Evolutionary conservation across 225 moss, liverwort and hornwort genomes (phyloP).

Genomic region (Climacium dendroides): DNA sequence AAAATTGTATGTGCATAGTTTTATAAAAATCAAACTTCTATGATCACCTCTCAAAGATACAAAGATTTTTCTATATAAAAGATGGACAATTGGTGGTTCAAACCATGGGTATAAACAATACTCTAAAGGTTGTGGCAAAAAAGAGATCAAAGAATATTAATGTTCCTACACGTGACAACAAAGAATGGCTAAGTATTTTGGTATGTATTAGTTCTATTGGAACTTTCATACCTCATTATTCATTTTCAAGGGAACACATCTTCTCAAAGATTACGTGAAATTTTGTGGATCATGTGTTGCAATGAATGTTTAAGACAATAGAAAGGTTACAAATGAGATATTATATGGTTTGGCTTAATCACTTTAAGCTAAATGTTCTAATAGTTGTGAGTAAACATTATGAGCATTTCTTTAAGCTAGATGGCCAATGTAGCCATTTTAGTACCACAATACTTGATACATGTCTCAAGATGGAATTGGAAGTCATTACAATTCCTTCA

Average conservation of each 20-base stretch:
- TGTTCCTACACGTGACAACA: background rate
- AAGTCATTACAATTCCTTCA: too few relatives aligned
- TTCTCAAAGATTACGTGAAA: background rate
- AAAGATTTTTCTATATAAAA: background rate
- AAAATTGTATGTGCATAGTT: background rate
- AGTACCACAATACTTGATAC: too few relatives aligned
- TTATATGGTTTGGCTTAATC: background rate
- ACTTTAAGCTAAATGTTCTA: background rate
- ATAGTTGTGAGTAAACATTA: background rate
- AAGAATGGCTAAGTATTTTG: background rate
- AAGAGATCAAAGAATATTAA: background rate
- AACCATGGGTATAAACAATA: background rate
- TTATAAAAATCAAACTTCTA: background rate
- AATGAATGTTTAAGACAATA: background rate
- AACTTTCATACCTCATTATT: background rate
- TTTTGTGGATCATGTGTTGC: background rate
- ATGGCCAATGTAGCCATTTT: too few relatives aligned
- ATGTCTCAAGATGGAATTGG: too few relatives aligned
- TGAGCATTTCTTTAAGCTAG: too few relatives aligned
- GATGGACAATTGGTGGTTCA: background rate
- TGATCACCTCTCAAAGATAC: background rate
- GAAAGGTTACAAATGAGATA: background rate
- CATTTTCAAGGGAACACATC: background rate
- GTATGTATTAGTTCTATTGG: background rate
- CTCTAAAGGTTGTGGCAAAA: background rate